phyloP scores from a whole-genome alignment of 2,329 filamentous ascomycete genomes.

The Thyridium curvatum region DNA sequence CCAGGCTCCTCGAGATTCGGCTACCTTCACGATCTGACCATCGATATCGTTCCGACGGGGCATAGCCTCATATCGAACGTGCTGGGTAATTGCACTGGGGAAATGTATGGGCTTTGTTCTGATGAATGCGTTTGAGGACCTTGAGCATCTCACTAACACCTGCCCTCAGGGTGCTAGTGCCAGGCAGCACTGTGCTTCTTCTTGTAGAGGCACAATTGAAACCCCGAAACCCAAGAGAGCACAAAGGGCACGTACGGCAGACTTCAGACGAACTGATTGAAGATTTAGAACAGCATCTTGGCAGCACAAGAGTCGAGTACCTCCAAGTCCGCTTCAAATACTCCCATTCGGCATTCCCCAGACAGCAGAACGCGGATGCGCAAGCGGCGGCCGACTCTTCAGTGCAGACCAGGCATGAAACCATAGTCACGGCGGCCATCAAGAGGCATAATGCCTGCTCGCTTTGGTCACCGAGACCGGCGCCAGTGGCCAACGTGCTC shows the following conservation, averaged over 20 bases:
- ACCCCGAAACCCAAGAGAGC: constrained; percentile 2
- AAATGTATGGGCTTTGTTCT: constrained; percentile 27
- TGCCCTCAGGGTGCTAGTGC: background rate
- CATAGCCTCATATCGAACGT: constrained; percentile 38
- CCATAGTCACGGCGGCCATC: constrained; percentile 43
- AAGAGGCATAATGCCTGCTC: constrained; percentile 41
- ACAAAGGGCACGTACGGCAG: constrained; percentile 17
- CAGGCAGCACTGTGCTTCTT: constrained; percentile 23
- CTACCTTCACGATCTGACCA: constrained; percentile 40
- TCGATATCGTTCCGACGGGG: constrained; percentile 36
- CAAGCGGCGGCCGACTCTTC: constrained; percentile 12
- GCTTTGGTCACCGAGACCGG: constrained; percentile 41
- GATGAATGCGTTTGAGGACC: background rate
- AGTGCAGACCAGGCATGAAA: constrained; percentile 44
- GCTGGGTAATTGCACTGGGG: constrained; percentile 34
- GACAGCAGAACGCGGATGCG: constrained; percentile 10
- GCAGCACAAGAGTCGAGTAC: constrained; percentile 39
- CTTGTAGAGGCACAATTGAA: constrained; percentile 39
- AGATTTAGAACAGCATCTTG: constrained; percentile 51
- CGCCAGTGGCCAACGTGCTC: constrained; percentile 28
- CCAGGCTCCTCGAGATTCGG: constrained; percentile 32
- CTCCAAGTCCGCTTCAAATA: constrained; percentile 47
- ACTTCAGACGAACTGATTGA: constrained; percentile 51
- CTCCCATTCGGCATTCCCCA: constrained; percentile 48
- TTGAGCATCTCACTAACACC: background rate